Percentiles rank a stretch among this genome's conserved stretches.
These are phyloP conservation scores for Dothiorella sarmentorum DNA, from an alignment of 2,329 filamentous ascomycete species.

Conservation along the genomic window DNA sequence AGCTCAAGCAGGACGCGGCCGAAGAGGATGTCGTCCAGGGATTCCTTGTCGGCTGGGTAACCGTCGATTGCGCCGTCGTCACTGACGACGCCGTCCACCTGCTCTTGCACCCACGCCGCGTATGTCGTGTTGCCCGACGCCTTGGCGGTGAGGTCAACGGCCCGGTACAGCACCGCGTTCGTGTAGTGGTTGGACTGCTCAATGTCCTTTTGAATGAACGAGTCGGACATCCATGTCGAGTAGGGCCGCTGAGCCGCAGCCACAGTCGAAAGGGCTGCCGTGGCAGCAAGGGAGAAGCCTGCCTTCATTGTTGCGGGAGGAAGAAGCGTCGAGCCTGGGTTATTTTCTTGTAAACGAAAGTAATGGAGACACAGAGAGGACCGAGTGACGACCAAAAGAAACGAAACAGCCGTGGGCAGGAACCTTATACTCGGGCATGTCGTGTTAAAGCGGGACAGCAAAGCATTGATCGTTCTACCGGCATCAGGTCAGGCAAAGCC, in stretches of 20 bases:
- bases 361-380: background rate
- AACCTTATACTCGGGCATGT: background rate
- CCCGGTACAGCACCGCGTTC: constrained; percentile 47
- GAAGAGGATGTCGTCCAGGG: constrained; percentile 49
- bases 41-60: constrained; percentile 31
- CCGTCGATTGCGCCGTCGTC: constrained; percentile 41
- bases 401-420: background rate
- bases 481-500: background rate
- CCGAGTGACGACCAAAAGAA: background rate
- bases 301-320: background rate
- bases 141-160: constrained; percentile 46
- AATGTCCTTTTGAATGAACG: constrained; percentile 43
- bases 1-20: constrained; percentile 52
- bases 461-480: background rate
- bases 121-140: constrained; percentile 44
- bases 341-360: background rate
- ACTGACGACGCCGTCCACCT: constrained; percentile 48
- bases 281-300: background rate
- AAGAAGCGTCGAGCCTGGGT: background rate
- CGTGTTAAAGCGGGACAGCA: background rate
- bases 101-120: constrained; percentile 43
- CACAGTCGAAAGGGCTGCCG: background rate
- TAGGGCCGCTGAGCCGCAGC: constrained; percentile 23
- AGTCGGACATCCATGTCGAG: constrained; percentile 46
- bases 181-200: constrained; percentile 44